Evolutionary conservation across 106 monocot genomes (phyloP).

Genomic region (Phalaenopsis equestris): DNA sequence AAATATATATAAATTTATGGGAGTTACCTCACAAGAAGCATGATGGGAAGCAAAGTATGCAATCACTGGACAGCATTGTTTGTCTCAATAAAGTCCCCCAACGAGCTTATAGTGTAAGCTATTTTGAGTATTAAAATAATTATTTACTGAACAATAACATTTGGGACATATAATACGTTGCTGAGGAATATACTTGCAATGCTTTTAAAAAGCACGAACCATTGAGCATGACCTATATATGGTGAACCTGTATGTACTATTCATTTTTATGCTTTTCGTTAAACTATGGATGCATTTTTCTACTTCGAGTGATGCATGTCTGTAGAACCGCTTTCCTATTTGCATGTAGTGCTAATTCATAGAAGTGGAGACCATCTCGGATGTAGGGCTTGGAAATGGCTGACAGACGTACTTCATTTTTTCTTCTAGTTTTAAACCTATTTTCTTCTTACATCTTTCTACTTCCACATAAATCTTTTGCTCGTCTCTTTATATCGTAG

Average conservation of each 20-base stretch:
- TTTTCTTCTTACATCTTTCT: neutral
- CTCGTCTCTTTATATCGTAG: neutral
- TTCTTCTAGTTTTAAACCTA: neutral
- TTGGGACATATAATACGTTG: no score
- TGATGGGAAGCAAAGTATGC: neutral
- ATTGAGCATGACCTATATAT: no score
- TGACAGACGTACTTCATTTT: neutral
- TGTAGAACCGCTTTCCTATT: neutral
- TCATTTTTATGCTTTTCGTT: no score
- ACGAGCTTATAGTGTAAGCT: neutral
- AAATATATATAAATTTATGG: neutral
- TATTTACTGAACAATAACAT: neutral
- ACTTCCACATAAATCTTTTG: neutral
- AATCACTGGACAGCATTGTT: neutral
- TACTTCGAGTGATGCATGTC: neutral
- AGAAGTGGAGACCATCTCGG: neutral
- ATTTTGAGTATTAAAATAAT: neutral
- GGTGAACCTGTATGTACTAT: no score
- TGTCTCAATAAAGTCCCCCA: neutral
- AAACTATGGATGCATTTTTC: no score
- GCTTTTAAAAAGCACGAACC: no score
- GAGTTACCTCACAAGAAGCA: neutral
- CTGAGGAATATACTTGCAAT: no score
- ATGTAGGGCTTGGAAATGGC: neutral
- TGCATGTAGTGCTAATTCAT: neutral